Evolutionary conservation across 2,329 filamentous ascomycete genomes (phyloP).

Genomic region (Pseudogymnoascus sp.): DNA sequence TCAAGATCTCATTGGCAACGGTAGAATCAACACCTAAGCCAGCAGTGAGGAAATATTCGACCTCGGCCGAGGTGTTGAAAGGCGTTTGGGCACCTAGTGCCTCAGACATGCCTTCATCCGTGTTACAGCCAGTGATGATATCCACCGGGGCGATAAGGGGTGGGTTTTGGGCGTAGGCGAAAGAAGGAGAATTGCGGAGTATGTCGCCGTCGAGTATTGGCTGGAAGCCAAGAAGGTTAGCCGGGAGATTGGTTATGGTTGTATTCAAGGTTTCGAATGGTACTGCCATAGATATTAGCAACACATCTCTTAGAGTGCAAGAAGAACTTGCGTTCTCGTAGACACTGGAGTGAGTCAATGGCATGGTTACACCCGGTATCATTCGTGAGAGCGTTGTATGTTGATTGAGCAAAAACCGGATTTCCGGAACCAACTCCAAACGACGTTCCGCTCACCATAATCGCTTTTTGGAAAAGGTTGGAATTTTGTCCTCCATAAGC

Average conservation of each 20-base stretch:
- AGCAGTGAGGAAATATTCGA: constrained; percentile 30
- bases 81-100: neutral
- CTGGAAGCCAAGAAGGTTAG: constrained; percentile 63
- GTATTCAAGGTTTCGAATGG: constrained; percentile 40
- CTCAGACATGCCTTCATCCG: constrained; percentile 55
- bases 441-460: constrained; percentile 47
- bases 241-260: constrained; percentile 37
- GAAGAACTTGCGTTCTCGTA: constrained; percentile 44
- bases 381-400: constrained; percentile 48
- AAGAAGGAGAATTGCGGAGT: constrained; percentile 50
- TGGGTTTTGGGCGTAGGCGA: constrained; percentile 46
- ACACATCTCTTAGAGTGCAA: constrained; percentile 29
- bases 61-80: neutral
- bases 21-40: constrained; percentile 25
- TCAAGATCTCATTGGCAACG: constrained; percentile 32
- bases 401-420: constrained; percentile 21
- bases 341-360: constrained; percentile 49
- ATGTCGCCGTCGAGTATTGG: constrained; percentile 49
- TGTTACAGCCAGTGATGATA: constrained; percentile 63
- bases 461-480: constrained; percentile 43
- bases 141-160: constrained; percentile 45
- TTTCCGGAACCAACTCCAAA: neutral
- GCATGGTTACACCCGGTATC: constrained; percentile 40
- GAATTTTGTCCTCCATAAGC: constrained; percentile 28
- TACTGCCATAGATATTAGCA: constrained; percentile 25